A percentile compares a stretch with the other conserved stretches of the same genome.
Conservation (phyloP, 2,329 filamentous ascomycete species). For the Epichloe gansuensis region DNA sequence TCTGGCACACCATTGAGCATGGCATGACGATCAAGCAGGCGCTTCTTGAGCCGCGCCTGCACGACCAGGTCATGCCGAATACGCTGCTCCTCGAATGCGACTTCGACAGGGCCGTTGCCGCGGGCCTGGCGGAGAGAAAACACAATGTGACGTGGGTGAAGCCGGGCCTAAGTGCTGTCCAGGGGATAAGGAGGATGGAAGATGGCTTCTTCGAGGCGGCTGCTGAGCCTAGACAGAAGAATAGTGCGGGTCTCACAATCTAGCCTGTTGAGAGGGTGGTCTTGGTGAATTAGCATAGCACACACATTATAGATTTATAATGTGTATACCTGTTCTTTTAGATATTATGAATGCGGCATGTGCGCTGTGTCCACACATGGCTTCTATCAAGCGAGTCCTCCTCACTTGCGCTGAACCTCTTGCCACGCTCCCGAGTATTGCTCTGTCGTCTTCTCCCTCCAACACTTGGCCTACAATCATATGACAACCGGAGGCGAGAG, state of each 20-base stretch:
- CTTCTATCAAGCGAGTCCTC: no score
- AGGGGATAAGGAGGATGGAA: constrained; percentile 48
- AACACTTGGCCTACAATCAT: not conserved
- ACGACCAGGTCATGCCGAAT: constrained; percentile 74
- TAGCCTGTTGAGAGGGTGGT: constrained; percentile 12
- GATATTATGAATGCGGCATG: no score
- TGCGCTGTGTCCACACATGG: no score
- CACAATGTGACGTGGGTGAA: constrained; percentile 63
- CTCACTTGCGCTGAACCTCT: no score
- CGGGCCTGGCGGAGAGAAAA: constrained; percentile 48
- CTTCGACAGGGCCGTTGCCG: constrained; percentile 54
- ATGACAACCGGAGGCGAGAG: not conserved
- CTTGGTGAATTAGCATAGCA: no score
- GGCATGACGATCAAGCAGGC: constrained; percentile 46
- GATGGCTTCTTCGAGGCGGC: constrained; percentile 69
- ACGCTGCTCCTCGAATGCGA: constrained; percentile 52
- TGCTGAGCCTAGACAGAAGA: constrained; percentile 61
- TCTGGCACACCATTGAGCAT: constrained; percentile 62
- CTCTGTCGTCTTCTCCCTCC: no score
- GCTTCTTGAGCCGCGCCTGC: constrained; percentile 54
- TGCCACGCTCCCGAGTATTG: no score
- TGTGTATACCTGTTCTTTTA: no score
- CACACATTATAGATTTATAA: no score
- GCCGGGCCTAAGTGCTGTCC: constrained; percentile 54
- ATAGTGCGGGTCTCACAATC: constrained; percentile 51